Conservation (phyloP, 768 basidiomycete species). For the Sporobolomyces pararoseus region DNA sequence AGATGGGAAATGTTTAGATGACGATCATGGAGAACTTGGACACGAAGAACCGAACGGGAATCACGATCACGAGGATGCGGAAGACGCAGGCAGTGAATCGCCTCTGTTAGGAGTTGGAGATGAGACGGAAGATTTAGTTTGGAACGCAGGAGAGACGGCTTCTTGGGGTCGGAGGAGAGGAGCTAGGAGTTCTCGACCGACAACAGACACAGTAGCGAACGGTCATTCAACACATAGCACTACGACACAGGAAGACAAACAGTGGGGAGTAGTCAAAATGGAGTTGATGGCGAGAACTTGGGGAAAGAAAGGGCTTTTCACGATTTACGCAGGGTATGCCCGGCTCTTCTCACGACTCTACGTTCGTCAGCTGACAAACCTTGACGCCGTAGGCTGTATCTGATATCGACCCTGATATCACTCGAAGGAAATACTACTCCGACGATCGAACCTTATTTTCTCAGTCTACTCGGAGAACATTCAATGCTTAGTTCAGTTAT, state of each 20-base stretch:
- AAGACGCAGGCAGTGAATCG: constrained; percentile 4
- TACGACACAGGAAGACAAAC: constrained; percentile 24
- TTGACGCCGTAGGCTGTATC: constrained; percentile 29
- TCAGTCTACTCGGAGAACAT: constrained; percentile 43
- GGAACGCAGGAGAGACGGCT: constrained; percentile 10
- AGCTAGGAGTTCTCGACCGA: neutral
- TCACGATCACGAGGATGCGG: neutral
- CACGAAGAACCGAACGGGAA: too few species aligned
- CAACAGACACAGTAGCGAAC: neutral
- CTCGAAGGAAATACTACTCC: constrained; percentile 44
- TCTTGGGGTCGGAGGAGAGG: constrained; percentile 9
- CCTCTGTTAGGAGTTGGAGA: neutral
- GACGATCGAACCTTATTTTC: constrained; percentile 45
- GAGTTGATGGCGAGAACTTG: constrained; percentile 37
- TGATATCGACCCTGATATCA: constrained; percentile 42
- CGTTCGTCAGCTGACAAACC: neutral
- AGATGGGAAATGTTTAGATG: constrained; percentile 7
- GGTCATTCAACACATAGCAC: too few species aligned
- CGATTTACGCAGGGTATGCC: constrained; percentile 39
- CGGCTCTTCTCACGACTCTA: neutral
- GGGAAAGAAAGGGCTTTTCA: constrained; percentile 32
- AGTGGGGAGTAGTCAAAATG: constrained; percentile 40
- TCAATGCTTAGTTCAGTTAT: constrained; percentile 39
- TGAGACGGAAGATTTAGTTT: constrained; percentile 15
- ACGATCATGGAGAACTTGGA: neutral